A percentile compares a stretch with the other conserved stretches of the same genome.
Conservation (phyloP, 257 asterid species). For the Rhazya stricta region DNA sequence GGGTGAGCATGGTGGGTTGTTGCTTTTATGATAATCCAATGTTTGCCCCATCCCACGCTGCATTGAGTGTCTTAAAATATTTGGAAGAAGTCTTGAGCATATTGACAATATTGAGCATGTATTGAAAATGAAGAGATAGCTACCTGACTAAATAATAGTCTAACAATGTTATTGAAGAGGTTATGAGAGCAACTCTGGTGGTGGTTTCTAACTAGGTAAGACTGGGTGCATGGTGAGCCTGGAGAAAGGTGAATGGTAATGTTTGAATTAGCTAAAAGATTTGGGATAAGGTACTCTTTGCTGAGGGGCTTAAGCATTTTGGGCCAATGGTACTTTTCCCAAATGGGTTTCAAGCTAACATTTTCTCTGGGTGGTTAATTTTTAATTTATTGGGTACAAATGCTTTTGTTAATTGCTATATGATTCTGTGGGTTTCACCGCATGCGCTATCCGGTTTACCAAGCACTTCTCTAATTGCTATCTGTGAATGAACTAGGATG, state of each 20-base stretch:
- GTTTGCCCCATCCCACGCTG: too few species aligned
- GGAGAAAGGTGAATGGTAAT: neutral
- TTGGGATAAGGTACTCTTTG: neutral
- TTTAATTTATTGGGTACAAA: neutral
- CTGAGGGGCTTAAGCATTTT: neutral
- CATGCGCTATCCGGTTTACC: neutral
- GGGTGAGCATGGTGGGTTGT: too few species aligned
- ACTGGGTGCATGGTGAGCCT: neutral
- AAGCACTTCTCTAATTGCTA: constrained; percentile 8
- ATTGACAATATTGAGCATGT: too few species aligned
- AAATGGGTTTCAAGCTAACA: neutral
- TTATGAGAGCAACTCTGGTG: too few species aligned
- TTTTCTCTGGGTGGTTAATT: neutral
- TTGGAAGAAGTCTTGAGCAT: too few species aligned
- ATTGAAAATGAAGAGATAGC: too few species aligned
- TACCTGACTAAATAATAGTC: too few species aligned
- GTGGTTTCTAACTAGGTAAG: too few species aligned
- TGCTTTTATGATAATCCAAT: too few species aligned
- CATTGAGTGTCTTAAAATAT: too few species aligned
- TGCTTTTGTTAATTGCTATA: neutral
- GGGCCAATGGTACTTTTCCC: neutral
- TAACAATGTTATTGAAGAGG: too few species aligned
- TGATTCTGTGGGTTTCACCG: neutral
- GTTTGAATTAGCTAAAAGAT: neutral
- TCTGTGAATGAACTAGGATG: constrained; percentile 43